A percentile compares a stretch with the other conserved stretches of the same genome.
phyloP scores from a whole-genome alignment of 495 filamentous ascomycete genomes.

The Elasticomyces elasticus region DNA sequence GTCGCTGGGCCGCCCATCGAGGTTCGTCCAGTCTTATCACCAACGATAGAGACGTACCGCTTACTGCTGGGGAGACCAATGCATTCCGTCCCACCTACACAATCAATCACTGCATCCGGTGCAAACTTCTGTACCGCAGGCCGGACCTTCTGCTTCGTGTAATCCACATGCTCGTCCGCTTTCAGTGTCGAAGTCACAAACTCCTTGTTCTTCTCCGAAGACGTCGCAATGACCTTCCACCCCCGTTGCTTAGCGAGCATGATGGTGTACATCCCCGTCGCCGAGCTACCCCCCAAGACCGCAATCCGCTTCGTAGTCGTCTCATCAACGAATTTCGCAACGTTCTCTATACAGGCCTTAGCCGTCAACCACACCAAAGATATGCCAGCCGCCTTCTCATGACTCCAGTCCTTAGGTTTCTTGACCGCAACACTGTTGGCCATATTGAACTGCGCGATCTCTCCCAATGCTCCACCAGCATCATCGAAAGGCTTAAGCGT shows the following conservation, averaged over 20 bases:
- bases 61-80: slow-evolving; percentile 10
- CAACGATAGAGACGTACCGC: slow-evolving; percentile 27
- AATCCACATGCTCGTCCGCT: slow-evolving; percentile 27
- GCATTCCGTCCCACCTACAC: slow-evolving; percentile 26
- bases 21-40: slow-evolving; percentile 25
- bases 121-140: slow-evolving; percentile 9
- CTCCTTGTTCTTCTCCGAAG: slow-evolving; percentile 24
- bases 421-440: slow-evolving; percentile 14
- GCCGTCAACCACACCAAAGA: slow-evolving; percentile 27
- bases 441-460: slow-evolving; percentile 18
- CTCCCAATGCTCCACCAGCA: slow-evolving; percentile 15
- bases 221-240: slow-evolving; percentile 24
- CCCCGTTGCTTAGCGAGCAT: slow-evolving; percentile 19
- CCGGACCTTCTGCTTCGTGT: slow-evolving; percentile 23
- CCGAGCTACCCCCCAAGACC: slow-evolving; percentile 20
- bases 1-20: slow-evolving; percentile 25
- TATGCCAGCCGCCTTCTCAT: slow-evolving; percentile 24
- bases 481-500: slow-evolving; percentile 21
- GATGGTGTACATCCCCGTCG: slow-evolving; percentile 21
- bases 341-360: slow-evolving; percentile 22
- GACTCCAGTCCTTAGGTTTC: slow-evolving; percentile 25
- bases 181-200: slow-evolving; percentile 22
- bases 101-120: slow-evolving; percentile 28
- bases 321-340: slow-evolving; percentile 19
- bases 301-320: slow-evolving; percentile 20